Conservation (phyloP, 371 early-diverging fungal species). For the Fennellomyces sp. region DNA sequence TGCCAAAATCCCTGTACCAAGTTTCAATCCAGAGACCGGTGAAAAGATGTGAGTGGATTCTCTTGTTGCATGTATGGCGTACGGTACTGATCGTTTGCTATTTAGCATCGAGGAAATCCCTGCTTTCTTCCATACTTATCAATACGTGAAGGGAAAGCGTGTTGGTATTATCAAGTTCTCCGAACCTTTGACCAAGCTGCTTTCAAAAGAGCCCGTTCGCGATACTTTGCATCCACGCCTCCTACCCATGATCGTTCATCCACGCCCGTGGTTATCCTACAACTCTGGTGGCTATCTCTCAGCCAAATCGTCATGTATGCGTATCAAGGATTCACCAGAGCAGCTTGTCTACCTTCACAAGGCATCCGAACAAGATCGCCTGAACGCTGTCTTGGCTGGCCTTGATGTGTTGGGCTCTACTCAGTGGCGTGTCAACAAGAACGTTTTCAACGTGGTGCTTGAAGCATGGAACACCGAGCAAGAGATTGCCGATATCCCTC, state of each 20-base stretch:
- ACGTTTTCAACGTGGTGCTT: constrained; percentile 77
- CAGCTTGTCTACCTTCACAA: constrained; percentile 78
- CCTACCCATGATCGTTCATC: constrained; percentile 95
- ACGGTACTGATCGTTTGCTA: background rate
- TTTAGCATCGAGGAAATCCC: constrained; percentile 61
- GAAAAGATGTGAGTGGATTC: constrained; percentile 38
- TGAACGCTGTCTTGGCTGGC: constrained; percentile 72
- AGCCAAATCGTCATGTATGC: constrained; percentile 71
- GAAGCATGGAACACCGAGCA: constrained; percentile 91
- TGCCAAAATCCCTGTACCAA: constrained; percentile 71
- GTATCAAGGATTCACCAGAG: constrained; percentile 76
- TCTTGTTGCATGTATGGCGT: background rate
- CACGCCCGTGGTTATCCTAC: constrained; percentile 92
- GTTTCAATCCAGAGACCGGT: constrained; percentile 60
- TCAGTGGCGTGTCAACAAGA: constrained; percentile 88
- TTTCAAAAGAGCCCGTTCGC: constrained; percentile 65
- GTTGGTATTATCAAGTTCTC: constrained; percentile 80
- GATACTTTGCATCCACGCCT: constrained; percentile 76
- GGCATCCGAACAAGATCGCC: constrained; percentile 79
- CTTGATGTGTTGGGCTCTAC: constrained; percentile 92
- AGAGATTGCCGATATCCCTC: constrained; percentile 72
- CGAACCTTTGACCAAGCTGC: constrained; percentile 69
- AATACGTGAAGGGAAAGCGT: constrained; percentile 63
- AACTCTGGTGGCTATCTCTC: constrained; percentile 92
- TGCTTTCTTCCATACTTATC: constrained; percentile 84